Evolutionary conservation across 1,139 yeast species (phyloP), one percentile per base, ranked within the genome.

Genomic region (Keqinozyma sinolaborantium): DNA sequence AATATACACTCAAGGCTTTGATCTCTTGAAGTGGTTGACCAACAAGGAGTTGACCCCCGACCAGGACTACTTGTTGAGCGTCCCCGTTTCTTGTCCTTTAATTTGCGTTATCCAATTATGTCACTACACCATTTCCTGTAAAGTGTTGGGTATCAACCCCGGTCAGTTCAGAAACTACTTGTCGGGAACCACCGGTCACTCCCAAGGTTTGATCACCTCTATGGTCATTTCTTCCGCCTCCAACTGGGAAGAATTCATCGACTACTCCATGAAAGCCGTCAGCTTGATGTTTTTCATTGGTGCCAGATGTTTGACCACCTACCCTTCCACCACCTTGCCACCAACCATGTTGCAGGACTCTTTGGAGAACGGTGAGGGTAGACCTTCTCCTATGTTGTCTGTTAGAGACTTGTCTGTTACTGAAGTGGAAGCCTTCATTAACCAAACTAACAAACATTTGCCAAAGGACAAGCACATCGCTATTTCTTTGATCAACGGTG

Each of bases 361-460:
- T 24, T 79, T 85, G 55, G 94, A 86, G 52, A 83, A 88, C 54
- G 94, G 92, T 49, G 99, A 92, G 70, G 98, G 99, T 47, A 75
- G 79, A 53, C 98, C 98, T 44, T 83, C 95, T 44, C 98, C 98
- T 44, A 92, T 92, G 99, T 77, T 92, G 57, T 83, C 97, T 10
- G 77, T 92, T 41, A 80, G 96, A 60, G 97, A 90, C 58, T 75
- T 92, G 53, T 73, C 95, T 21, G 69, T 73, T 47, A 79, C 77
- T 26, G 90, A 86, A 63, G 94, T 92, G 38, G 83, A 87, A 59
- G 59, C 60, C 36, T 87, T 75, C 55, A 86, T 92, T 46, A 83
- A 80, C 42, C 79, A 79, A 60, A 92, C 99, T 39, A 92, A 92
- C 68, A 77, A 83, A 56, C 97, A 90, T 64, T 78, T 92, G 64